These are phyloP conservation scores for Zalaria sp. DNA, from an alignment of 2,329 filamentous ascomycete genomes.

Conservation along the genomic window DNA sequence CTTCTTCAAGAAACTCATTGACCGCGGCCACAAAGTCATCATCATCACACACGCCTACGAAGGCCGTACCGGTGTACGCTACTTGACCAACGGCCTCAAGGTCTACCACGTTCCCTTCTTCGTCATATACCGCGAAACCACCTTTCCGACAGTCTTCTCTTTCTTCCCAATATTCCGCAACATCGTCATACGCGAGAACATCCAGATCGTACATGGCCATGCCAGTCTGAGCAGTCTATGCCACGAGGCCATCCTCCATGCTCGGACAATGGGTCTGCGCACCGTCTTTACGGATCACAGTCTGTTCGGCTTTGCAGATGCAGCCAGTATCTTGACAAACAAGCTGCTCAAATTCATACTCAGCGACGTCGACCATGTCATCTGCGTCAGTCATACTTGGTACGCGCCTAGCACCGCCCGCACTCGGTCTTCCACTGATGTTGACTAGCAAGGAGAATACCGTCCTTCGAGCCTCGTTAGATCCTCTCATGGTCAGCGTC, in stretches of 20 bases:
- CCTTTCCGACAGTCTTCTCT: constrained; percentile 93
- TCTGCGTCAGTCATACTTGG: constrained; percentile 98
- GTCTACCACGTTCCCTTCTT: constrained; percentile 96
- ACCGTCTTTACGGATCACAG: constrained; percentile 98
- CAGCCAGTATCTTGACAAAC: constrained; percentile 88
- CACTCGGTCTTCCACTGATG: no score
- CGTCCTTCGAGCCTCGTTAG: constrained; percentile 81
- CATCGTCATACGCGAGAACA: constrained; percentile 84
- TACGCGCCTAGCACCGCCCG: constrained; percentile 23
- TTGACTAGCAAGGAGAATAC: constrained; percentile 82
- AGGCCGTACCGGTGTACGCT: constrained; percentile 80
- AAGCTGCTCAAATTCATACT: constrained; percentile 92
- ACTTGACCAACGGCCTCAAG: constrained; percentile 93
- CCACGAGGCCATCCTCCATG: constrained; percentile 89
- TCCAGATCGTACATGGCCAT: constrained; percentile 97
- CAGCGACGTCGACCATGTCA: constrained; percentile 95
- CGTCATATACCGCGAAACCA: constrained; percentile 85
- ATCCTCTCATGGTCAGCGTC: constrained; percentile 93
- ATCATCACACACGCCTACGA: constrained; percentile 94
- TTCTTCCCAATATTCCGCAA: constrained; percentile 98
- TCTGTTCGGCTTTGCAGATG: constrained; percentile 92
- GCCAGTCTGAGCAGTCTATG: constrained; percentile 85
- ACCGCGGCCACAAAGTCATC: constrained; percentile 94
- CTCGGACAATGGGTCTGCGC: constrained; percentile 84
- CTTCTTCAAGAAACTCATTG: constrained; percentile 62